Conservation (phyloP, 73 alveolate species). For the Paramecium primaurelia region DNA sequence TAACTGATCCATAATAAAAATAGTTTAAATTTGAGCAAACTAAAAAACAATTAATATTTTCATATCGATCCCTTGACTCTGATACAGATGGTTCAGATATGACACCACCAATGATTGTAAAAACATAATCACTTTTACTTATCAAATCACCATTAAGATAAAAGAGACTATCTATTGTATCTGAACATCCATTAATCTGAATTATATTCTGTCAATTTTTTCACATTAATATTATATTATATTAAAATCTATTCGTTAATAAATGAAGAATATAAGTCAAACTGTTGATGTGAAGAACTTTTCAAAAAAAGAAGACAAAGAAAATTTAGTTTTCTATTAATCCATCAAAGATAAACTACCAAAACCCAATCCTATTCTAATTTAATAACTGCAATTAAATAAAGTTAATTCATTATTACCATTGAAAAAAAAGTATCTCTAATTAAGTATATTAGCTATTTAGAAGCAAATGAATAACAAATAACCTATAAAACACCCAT, state of each 20-base stretch:
- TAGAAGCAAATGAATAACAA: neutral
- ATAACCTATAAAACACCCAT: neutral
- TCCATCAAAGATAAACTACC: neutral
- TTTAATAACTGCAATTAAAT: neutral
- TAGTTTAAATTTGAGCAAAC: neutral
- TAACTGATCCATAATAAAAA: neutral
- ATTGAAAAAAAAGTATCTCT: neutral
- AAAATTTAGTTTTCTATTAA: neutral
- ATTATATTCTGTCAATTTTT: neutral
- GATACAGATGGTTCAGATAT: neutral
- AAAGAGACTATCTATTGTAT: neutral
- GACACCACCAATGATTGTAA: neutral
- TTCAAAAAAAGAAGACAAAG: neutral
- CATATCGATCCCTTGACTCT: neutral
- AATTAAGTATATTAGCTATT: neutral
- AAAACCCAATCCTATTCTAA: neutral
- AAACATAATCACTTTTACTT: neutral
- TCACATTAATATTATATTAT: neutral
- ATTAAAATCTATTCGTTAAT: slow-evolving; percentile 10
- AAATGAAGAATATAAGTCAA: neutral
- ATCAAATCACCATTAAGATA: neutral
- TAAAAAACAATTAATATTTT: neutral
- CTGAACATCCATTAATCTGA: neutral
- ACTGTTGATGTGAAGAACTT: neutral
- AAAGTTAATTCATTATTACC: neutral